Evolutionary conservation across 306 rosid species (phyloP).

Genomic region (Trifolium fragiferum): DNA sequence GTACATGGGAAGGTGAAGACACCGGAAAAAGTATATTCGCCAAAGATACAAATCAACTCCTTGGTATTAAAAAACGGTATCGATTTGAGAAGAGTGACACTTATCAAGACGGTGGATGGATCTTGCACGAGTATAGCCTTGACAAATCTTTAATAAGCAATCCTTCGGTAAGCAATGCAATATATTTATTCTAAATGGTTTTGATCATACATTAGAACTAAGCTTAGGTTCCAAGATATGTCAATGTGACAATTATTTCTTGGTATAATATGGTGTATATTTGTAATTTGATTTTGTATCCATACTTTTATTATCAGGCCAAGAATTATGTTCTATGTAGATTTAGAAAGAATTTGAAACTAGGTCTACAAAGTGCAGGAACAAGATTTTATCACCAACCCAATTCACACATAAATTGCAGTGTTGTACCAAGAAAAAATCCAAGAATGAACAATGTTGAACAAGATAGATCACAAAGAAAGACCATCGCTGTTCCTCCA

Average conservation of each 20-base stretch:
- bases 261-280: neutral
- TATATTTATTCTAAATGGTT: neutral
- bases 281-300: neutral
- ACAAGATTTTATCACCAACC: neutral
- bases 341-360: slow-evolving; percentile 19
- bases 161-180: neutral
- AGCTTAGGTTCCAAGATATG: neutral
- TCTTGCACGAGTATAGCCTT: slow-evolving; percentile 36
- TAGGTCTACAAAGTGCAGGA: neutral
- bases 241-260: neutral
- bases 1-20: slow-evolving; percentile 40
- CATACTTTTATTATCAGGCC: neutral
- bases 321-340: neutral
- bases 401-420: neutral
- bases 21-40: neutral
- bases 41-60: neutral
- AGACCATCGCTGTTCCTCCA: neutral
- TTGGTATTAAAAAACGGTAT: slow-evolving; percentile 7
- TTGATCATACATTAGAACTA: too few relatives aligned
- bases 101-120: slow-evolving; percentile 10
- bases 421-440: neutral
- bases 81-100: slow-evolving; percentile 38
- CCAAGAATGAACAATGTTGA: neutral
- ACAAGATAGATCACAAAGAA: neutral
- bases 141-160: neutral